Percentiles rank a stretch among this genome's conserved stretches.
These are phyloP conservation scores for Chytriomyces confervae DNA, from an alignment of 192 early-diverging fungal genomes.

Conservation along the genomic window DNA sequence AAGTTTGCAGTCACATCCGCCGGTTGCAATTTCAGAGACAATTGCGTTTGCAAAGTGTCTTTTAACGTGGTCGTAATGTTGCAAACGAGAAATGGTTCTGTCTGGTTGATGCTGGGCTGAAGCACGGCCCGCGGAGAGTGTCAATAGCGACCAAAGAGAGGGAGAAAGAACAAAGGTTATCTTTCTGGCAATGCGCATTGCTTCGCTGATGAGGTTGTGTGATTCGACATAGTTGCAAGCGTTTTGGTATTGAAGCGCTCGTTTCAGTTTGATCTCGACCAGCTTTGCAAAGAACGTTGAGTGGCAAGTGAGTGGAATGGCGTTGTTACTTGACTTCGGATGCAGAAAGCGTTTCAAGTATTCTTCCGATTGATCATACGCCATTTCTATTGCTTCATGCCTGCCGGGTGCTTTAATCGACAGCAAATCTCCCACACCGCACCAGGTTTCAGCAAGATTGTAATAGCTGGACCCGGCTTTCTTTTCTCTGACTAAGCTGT, in stretches of 20 bases:
- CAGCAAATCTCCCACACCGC: slow-evolving; percentile 10
- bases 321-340: not conserved
- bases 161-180: not conserved
- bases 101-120: not conserved
- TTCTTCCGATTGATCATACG: slow-evolving; percentile 31
- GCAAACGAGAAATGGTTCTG: not conserved
- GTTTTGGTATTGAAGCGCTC: slow-evolving; percentile 16
- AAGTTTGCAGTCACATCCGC: not conserved
- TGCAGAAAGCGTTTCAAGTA: slow-evolving; percentile 7
- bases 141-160: not conserved
- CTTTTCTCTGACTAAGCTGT: not conserved
- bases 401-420: slow-evolving; percentile 1
- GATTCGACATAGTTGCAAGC: slow-evolving; percentile 8
- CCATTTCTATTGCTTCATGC: slow-evolving; percentile 23
- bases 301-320: slow-evolving; percentile 12
- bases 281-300: slow-evolving; percentile 9
- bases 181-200: not conserved
- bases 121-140: not conserved
- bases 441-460: slow-evolving; percentile 2
- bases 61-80: not conserved
- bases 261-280: slow-evolving; percentile 3
- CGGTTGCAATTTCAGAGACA: slow-evolving; percentile 15
- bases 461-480: not conserved
- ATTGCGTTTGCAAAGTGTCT: slow-evolving; percentile 7
- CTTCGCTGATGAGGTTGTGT: slow-evolving; percentile 16